These are phyloP conservation scores for Dothidotthia symphoricarpi DNA, from an alignment of 2,329 filamentous ascomycete genomes.

Conservation along the genomic window DNA sequence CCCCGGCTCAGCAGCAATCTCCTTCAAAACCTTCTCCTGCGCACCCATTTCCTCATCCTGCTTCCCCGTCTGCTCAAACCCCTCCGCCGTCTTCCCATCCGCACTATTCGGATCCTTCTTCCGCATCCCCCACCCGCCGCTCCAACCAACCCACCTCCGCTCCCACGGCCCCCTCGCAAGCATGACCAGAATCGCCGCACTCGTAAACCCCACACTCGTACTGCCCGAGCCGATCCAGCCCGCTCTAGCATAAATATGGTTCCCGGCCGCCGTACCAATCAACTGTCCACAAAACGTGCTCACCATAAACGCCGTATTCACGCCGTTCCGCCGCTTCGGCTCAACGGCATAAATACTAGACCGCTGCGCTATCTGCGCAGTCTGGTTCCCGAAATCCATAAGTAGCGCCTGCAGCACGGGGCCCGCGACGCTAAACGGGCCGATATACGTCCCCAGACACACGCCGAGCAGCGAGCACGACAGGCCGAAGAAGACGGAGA, in stretches of 20 bases:
- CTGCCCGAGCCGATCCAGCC: conserved; percentile 60
- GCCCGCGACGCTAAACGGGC: conserved; percentile 64
- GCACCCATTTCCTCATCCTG: conserved; percentile 22
- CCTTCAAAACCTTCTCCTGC: conserved; percentile 20
- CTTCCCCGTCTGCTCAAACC: conserved; percentile 1
- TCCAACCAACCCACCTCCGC: conserved; percentile 60
- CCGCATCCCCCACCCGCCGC: conserved; percentile 54
- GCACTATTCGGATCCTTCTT: conserved; percentile 44
- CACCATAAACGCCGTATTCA: conserved; percentile 83
- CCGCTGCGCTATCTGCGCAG: conserved; percentile 71
- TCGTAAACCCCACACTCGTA: conserved; percentile 56
- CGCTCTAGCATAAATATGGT: conserved; percentile 54
- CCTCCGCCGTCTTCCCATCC: conserved; percentile 40
- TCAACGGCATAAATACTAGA: conserved; percentile 69
- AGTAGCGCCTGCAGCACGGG: conserved; percentile 70
- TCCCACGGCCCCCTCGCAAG: conserved; percentile 56
- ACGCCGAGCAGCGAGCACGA: conserved; percentile 60
- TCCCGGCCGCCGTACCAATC: conserved; percentile 59
- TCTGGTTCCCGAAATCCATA: conserved; percentile 71
- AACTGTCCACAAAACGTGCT: conserved; percentile 72
- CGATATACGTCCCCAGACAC: conserved; percentile 66
- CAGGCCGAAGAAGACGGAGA: conserved; percentile 65
- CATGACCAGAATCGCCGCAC: conserved; percentile 49
- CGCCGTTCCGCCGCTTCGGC: conserved; percentile 67
- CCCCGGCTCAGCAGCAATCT: conserved; percentile 34